Evolutionary conservation across 2,329 filamentous ascomycete species (phyloP), one percentile per base, ranked within the genome.

Genomic region (Colletotrichum magnum): DNA sequence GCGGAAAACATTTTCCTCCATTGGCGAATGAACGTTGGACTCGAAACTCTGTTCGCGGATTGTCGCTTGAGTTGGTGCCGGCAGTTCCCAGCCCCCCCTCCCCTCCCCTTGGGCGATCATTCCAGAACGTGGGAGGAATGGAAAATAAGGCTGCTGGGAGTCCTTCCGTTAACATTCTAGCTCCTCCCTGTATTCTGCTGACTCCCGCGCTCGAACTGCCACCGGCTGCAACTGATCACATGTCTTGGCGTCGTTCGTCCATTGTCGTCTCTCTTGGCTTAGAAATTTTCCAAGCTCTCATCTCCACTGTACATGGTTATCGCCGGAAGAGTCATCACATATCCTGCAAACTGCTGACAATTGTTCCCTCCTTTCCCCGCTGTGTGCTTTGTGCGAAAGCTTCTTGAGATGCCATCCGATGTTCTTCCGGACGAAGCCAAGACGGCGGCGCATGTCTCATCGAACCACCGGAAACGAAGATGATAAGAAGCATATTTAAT

Each of bases 1-100:
- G 39, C 56, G 63, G 47, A 60, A 65, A 53, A 47, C 56, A 60
- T 59, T 43, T 60, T 65, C 53, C 47, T 24, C 32, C 32, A 36
- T 59, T 15, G 18, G 45, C 63, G 48, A 65, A 60, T 60, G 56
- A 60, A 18, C 56, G 7, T n/a, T 21, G 15, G 56, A 7, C 24
- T 26, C 9, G 5, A n/a, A 16, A 15, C 47, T 24, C 10, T 52
- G 16, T 51, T 32, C 21, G n/a, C 21, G 48, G 24, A 36, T 10
- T 36, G 32, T 36, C 32, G 32, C 9, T 9, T 36, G 2, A 10
- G 32, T 10, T 36, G 32, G 7, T 2, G 32, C n/a, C 16, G 2
- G 57, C 57, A 15, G 43, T 50, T 39, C 21, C 43, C 48, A 13
- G 32, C 32, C 32, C 10, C 32, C 32, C 7, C 43, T 18, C 48